These are phyloP conservation scores for Skeletonema costatum DNA, from an alignment of 108 stramenopile species.

Conservation along the genomic window DNA sequence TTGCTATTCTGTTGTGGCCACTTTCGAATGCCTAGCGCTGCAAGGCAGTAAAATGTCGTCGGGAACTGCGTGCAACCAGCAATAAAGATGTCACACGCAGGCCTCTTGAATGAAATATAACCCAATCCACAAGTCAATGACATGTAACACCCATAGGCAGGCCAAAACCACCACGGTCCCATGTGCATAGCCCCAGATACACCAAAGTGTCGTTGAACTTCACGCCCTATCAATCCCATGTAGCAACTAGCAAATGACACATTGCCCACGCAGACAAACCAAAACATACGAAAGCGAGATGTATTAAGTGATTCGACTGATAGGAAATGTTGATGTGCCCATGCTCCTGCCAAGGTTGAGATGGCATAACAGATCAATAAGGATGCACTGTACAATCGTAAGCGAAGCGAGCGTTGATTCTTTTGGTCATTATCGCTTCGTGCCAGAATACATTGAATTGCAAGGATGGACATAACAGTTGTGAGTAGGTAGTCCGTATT, in stretches of 20 bases:
- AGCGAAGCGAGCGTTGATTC: neutral
- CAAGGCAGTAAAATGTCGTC: conserved; percentile 63
- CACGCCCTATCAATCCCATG: conserved; percentile 76
- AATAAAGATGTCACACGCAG: conserved; percentile 92
- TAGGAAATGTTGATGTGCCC: conserved; percentile 67
- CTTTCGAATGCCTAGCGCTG: conserved; percentile 15
- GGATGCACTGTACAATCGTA: conserved; percentile 20
- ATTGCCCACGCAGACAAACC: conserved; percentile 85
- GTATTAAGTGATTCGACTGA: conserved; percentile 54
- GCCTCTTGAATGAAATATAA: conserved; percentile 76
- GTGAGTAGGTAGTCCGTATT: conserved; percentile 81
- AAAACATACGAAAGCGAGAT: conserved; percentile 61
- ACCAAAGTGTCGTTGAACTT: conserved; percentile 50
- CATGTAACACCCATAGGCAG: conserved; percentile 53
- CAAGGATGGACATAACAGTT: conserved; percentile 56
- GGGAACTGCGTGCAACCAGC: conserved; percentile 81
- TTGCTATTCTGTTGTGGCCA: neutral
- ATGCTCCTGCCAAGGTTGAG: conserved; percentile 70
- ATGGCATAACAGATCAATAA: conserved; percentile 65
- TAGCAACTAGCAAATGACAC: conserved; percentile 68
- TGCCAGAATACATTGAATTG: conserved; percentile 13
- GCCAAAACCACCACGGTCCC: conserved; percentile 65
- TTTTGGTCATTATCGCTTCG: neutral
- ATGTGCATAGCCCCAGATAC: conserved; percentile 9
- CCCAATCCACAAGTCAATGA: conserved; percentile 57